Conservation (phyloP, 495 filamentous ascomycete genomes). For the Cenococcum geophilum region DNA sequence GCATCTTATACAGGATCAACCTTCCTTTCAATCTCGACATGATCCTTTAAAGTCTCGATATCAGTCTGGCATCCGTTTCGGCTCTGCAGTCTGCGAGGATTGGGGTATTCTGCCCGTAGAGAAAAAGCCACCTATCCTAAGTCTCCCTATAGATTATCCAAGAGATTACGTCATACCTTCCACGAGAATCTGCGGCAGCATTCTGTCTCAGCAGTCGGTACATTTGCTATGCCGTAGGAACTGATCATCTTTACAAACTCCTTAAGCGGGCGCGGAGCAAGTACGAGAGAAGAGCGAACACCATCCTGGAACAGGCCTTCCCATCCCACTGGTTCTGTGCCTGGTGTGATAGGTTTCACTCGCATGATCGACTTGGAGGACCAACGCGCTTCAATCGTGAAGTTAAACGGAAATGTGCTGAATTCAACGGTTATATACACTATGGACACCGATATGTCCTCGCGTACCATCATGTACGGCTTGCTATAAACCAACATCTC, state of each 20-base stretch:
- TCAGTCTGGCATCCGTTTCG: not conserved
- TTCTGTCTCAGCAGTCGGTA: conserved; percentile 19
- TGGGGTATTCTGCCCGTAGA: too few relatives aligned
- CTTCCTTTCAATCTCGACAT: not conserved
- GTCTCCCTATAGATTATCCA: conserved; percentile 22
- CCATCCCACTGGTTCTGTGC: conserved; percentile 23
- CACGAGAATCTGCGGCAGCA: conserved; percentile 4
- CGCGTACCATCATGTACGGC: conserved; percentile 14
- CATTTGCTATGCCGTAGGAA: conserved; percentile 21
- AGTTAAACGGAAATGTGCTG: conserved; percentile 10
- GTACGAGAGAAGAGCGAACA: conserved; percentile 18
- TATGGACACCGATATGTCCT: conserved; percentile 13
- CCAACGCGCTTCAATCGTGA: conserved; percentile 4
- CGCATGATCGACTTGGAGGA: conserved; percentile 7
- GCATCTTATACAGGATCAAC: not conserved
- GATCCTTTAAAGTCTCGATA: not conserved
- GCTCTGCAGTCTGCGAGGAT: not conserved
- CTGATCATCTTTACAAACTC: conserved; percentile 1
- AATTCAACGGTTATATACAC: conserved; percentile 20
- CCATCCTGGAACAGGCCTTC: conserved; percentile 24
- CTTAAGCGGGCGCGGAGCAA: not conserved
- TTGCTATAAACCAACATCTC: conserved; percentile 20
- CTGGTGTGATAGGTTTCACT: conserved; percentile 26
- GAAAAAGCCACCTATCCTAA: conserved; percentile 1
- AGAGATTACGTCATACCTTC: conserved; percentile 18